Evolutionary conservation across 2,329 filamentous ascomycete species (phyloP).

Genomic region (Lecanoromycetidae sp.): DNA sequence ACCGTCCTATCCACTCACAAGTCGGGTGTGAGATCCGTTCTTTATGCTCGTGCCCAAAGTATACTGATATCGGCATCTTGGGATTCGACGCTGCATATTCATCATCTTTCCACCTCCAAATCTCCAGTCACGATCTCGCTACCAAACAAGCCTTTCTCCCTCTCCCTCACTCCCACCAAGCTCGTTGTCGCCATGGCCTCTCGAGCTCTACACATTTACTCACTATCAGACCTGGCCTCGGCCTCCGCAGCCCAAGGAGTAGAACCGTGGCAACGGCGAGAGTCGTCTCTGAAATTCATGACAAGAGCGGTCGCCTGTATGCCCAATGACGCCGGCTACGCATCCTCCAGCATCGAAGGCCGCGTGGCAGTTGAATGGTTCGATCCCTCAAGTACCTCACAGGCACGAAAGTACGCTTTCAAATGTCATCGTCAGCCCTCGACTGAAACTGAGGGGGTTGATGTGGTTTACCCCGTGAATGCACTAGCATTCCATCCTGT

Average conservation of each 20-base stretch:
- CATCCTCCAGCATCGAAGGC: conserved; percentile 83
- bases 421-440: conserved; percentile 80
- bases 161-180: conserved; percentile 67
- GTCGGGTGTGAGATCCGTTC: conserved; percentile 68
- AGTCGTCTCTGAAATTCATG: conserved; percentile 92
- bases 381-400: conserved; percentile 73
- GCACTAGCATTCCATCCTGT: conserved; percentile 77
- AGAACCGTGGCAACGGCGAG: conserved; percentile 82
- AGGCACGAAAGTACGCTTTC: conserved; percentile 93
- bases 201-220: conserved; percentile 88
- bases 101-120: conserved; percentile 46
- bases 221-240: conserved; percentile 55
- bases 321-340: conserved; percentile 92
- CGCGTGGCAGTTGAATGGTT: conserved; percentile 97
- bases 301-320: conserved; percentile 88
- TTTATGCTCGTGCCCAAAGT: conserved; percentile 64
- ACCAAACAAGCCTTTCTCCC: conserved; percentile 77
- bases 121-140: conserved; percentile 55
- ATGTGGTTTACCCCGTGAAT: conserved; percentile 86
- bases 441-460: conserved; percentile 47
- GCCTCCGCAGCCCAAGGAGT: conserved; percentile 37
- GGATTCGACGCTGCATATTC: conserved; percentile 82
- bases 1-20: conserved; percentile 66
- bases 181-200: conserved; percentile 93
- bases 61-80: conserved; percentile 83